A percentile compares a stretch with the other conserved stretches of the same genome.
Evolutionary conservation across 208 protist species (phyloP).

Genomic region (Entamoeba histolytica): DNA sequence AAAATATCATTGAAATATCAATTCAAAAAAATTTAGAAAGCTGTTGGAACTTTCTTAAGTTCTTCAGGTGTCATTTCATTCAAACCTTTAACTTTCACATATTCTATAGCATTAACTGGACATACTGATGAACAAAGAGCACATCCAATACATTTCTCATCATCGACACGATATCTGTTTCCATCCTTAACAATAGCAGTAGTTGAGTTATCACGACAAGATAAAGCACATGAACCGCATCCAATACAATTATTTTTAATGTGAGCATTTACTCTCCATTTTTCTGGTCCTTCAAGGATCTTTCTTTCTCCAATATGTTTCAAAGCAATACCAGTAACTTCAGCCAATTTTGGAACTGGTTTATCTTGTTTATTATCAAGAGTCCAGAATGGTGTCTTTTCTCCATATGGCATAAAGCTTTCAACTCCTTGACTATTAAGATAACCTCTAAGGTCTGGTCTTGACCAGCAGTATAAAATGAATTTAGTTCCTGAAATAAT

Average conservation of each 20-base stretch:
- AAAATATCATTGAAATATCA: no score
- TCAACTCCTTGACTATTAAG: neutral
- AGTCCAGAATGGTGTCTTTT: neutral
- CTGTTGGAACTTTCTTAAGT: neutral
- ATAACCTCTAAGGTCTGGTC: neutral
- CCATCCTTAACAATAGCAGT: neutral
- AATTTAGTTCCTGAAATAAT: constrained; percentile 8
- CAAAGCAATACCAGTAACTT: neutral
- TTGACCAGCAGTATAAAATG: neutral
- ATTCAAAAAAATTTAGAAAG: neutral
- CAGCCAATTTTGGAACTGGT: neutral
- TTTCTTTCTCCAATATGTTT: neutral
- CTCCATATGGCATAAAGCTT: neutral
- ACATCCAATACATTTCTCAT: constrained; percentile 2
- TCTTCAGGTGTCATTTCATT: neutral
- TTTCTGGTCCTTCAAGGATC: neutral
- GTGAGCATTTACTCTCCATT: neutral
- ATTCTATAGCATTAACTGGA: neutral
- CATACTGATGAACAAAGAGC: neutral
- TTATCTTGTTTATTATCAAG: neutral
- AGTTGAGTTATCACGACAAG: neutral
- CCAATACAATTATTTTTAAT: neutral
- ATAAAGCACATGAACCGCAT: neutral
- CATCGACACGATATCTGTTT: neutral
- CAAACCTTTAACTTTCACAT: neutral